phyloP scores from a whole-genome alignment of 2,329 filamentous ascomycete species.

The Pezicula radicicola region DNA sequence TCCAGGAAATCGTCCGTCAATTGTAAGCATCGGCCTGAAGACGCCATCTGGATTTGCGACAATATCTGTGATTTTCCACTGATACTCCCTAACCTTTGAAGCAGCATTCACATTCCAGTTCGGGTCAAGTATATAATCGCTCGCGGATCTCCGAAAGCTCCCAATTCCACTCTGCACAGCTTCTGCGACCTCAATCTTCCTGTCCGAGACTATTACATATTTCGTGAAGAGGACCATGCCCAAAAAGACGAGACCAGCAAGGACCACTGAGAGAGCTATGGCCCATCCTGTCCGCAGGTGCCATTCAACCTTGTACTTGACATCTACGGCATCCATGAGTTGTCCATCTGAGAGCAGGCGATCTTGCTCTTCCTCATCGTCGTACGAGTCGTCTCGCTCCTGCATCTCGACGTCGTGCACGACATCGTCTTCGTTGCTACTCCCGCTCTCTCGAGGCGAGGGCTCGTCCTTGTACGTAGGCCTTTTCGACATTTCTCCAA shows the following conservation, averaged over 20 bases:
- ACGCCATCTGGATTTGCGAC: conserved; percentile 59
- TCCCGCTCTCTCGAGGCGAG: conserved; percentile 1
- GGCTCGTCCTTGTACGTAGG: conserved; percentile 13
- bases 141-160: conserved; percentile 28
- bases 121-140: conserved; percentile 55
- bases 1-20: conserved; percentile 73
- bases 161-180: conserved; percentile 9
- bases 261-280: conserved; percentile 17
- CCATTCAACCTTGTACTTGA: conserved; percentile 23
- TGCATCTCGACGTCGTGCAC: conserved; percentile 25
- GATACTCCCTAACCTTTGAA: conserved; percentile 51
- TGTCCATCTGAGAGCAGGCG: conserved; percentile 18
- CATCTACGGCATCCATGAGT: conserved; percentile 7
- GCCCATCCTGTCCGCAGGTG: conserved; percentile 26
- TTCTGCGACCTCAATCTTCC: conserved; percentile 4
- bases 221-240: conserved; percentile 19
- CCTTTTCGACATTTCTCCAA: not conserved
- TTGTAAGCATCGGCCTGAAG: conserved; percentile 58
- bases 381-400: conserved; percentile 16
- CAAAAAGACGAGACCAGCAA: conserved; percentile 14
- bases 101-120: conserved; percentile 52
- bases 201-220: conserved; percentile 17
- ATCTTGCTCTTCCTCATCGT: conserved; percentile 16
- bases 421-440: conserved; percentile 4
- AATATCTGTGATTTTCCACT: conserved; percentile 58